Evolutionary conservation across 805 yeast genomes (phyloP), one percentile per base, ranked within the genome.

Genomic region (Zygosaccharomyces pseudorouxii): DNA sequence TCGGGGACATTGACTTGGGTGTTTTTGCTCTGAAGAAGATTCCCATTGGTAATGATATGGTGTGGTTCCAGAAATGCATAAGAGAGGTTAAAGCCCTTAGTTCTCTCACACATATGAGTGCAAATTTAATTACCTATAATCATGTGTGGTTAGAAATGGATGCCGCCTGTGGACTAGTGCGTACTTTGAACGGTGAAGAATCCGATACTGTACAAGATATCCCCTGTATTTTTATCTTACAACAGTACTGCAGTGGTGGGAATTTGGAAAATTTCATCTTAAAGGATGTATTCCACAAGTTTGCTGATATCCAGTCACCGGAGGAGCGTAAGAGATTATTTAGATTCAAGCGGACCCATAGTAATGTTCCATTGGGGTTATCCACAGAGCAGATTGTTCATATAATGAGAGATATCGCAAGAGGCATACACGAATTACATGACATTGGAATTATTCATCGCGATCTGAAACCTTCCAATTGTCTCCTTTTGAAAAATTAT

Each of bases 171-270:
- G 69, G 68, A 5, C 46, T 63, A 4, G 56, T 59, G 3, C 46
- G 55, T 30, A 50, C 57, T 1, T 27, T 51, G 11, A 54, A 57
- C 10, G 58, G 60, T 4, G 44, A 53, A 19, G 56, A 49, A 5
- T 44, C 51, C 3, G 55, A 46, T 16, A 49, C 50, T 7, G 41
- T 44, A 11, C 54, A 51, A 29, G 60, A 63, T 25, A 72, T 79
- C 4, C 89, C 90, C 0, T 84, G 86, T 62, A 88, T 89, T 4
- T 89, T 80, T 57, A 85, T 89, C 8, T 69, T 89, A 11, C 92
- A 86, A 64, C 96, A 89, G 60, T 89, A 85, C 62, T 89, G 96
- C 60, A 84, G 80, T 44, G 96, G 96, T 12, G 97, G 96, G 0
- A 88, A 88, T 37, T 66, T 89, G 48, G 96, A 89, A 58, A 86